Conservation (phyloP, 2,329 filamentous ascomycete genomes). For the Fusarium ramigenum region DNA sequence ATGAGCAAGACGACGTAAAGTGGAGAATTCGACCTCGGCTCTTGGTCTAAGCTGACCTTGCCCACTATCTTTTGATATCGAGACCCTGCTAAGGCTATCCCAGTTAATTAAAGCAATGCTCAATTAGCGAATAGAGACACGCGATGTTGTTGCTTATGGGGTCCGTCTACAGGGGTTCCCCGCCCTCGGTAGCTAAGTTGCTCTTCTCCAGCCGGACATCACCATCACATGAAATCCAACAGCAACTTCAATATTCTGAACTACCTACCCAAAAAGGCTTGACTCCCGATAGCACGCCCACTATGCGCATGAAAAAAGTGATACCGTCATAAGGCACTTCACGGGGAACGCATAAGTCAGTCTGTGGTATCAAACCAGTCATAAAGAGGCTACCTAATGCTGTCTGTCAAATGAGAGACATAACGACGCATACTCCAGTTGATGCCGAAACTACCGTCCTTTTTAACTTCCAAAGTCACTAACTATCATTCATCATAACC, state of each 20-base stretch:
- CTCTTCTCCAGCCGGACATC: slow-evolving; percentile 6
- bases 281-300: background rate
- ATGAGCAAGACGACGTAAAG: slow-evolving; percentile 33
- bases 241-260: background rate
- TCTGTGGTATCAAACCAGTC: slow-evolving; percentile 36
- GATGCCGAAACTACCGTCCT: slow-evolving; percentile 20
- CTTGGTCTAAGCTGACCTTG: slow-evolving; percentile 2
- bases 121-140: slow-evolving; percentile 7
- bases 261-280: slow-evolving; percentile 6
- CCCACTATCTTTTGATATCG: slow-evolving; percentile 6
- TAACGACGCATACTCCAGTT: slow-evolving; percentile 27
- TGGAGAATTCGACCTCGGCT: slow-evolving; percentile 34
- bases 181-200: slow-evolving; percentile 21
- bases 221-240: slow-evolving; percentile 20
- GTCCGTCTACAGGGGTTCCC: slow-evolving; percentile 29
- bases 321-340: background rate
- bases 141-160: background rate
- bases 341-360: background rate
- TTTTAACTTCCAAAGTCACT: slow-evolving; percentile 26
- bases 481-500: slow-evolving; percentile 30
- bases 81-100: slow-evolving; percentile 22
- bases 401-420: slow-evolving; percentile 3
- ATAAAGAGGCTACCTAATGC: slow-evolving; percentile 30
- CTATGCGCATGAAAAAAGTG: background rate
- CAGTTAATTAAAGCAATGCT: slow-evolving; percentile 33